Percentiles rank a stretch among this genome's conserved stretches.
Evolutionary conservation across 768 basidiomycete genomes (phyloP).

Genomic region (Baorangia bicolor): DNA sequence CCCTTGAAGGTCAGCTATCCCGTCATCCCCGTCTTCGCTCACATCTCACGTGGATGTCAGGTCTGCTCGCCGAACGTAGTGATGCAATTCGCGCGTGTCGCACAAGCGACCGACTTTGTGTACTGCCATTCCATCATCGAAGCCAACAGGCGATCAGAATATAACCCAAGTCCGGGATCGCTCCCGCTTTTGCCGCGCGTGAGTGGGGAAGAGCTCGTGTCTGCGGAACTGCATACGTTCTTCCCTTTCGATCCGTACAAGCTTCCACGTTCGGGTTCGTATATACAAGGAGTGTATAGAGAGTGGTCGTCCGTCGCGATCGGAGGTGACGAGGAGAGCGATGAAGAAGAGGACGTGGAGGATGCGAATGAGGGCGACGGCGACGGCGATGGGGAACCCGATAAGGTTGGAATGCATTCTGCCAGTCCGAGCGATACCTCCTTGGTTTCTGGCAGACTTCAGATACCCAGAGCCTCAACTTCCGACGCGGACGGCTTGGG

Average conservation of each 20-base stretch:
- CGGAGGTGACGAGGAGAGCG: conserved; percentile 66
- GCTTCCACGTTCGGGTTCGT: conserved; percentile 72
- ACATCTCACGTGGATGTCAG: conserved; percentile 38
- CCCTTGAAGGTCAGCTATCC: conserved; percentile 59
- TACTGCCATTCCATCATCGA: conserved; percentile 95
- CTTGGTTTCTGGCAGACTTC: conserved; percentile 14
- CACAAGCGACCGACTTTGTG: conserved; percentile 85
- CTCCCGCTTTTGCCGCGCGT: conserved; percentile 19
- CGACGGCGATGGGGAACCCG: conserved; percentile 1
- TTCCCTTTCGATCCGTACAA: conserved; percentile 99
- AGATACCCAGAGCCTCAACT: conserved; percentile 20
- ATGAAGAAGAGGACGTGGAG: conserved; percentile 56
- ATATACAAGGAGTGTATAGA: conserved; percentile 82
- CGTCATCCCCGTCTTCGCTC: neutral
- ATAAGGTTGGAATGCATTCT: neutral
- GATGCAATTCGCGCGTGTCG: conserved; percentile 89
- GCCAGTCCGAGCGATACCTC: conserved; percentile 3
- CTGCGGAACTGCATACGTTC: conserved; percentile 83
- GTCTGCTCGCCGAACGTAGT: conserved; percentile 90
- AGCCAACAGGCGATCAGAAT: conserved; percentile 73
- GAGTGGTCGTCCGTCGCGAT: conserved; percentile 86
- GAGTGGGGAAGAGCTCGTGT: conserved; percentile 38
- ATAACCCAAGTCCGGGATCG: conserved; percentile 31
- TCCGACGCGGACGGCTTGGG: conserved; percentile 55
- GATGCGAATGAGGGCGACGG: conserved; percentile 36